Percentiles rank a stretch among this genome's conserved stretches.
phyloP scores from a whole-genome alignment of 345 rosid species.

The Noccaea caerulescens region DNA sequence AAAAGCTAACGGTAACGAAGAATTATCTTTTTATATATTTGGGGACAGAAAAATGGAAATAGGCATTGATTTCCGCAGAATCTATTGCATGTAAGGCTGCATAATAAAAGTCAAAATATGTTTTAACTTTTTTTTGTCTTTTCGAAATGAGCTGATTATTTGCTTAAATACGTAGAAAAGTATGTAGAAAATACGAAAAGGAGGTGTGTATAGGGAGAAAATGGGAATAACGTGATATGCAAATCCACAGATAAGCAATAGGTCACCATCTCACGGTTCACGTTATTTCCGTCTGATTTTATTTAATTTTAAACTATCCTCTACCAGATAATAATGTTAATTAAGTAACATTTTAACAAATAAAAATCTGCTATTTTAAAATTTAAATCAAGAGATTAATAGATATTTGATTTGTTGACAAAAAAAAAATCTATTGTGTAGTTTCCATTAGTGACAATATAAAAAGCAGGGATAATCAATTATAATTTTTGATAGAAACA shows the following conservation, averaged over 20 bases:
- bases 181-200: not conserved
- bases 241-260: constrained; percentile 41
- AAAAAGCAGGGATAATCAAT: constrained; percentile 13
- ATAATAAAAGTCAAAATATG: not conserved
- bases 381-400: too few relatives aligned
- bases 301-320: not conserved
- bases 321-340: constrained; percentile 11
- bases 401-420: too few relatives aligned
- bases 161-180: constrained; percentile 9
- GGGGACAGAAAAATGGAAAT: constrained; percentile 1
- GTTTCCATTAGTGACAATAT: constrained; percentile 21
- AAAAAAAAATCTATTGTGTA: not conserved
- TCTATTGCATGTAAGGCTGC: constrained; percentile 18
- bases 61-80: constrained; percentile 37
- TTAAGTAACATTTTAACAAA: constrained; percentile 4
- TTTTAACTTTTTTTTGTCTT: not conserved
- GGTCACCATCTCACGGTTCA: constrained; percentile 46
- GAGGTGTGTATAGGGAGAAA: constrained; percentile 25
- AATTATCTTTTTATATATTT: not conserved
- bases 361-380: not conserved
- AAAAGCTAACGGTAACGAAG: constrained; percentile 19
- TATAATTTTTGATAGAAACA: not conserved
- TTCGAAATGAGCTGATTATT: constrained; percentile 9
- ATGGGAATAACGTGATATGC: constrained; percentile 44
- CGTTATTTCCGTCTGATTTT: constrained; percentile 42